Base-by-base conservation (phyloP, 2,329 filamentous ascomycete genomes). In the Cercospora nicotianae region DNA sequence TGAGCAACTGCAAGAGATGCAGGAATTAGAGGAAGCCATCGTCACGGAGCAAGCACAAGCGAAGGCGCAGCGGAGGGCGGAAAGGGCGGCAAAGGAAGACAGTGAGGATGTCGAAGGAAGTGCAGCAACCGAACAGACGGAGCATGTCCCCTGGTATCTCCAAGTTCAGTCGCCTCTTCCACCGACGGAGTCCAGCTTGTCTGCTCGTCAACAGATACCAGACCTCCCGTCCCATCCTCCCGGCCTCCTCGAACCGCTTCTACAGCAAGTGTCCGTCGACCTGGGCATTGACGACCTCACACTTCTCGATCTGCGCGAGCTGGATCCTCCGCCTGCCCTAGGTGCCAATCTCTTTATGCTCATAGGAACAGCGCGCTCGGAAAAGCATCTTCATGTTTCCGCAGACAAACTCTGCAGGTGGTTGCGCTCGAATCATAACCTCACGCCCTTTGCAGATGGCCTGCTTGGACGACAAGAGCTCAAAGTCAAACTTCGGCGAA, bases 321-420 rank as follows among this genome's bases (percentile, higher is more conserved):
- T 98, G 60, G 91, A 97, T 74, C 93, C 94, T 0, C 91, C 94
- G 0, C 90, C 94, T 0, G 94, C 94, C 0, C 85, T 99, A 1
- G 95, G 95, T 1, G 88, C 92, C 1, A 94, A 94, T 74, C 85
- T 97, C 30, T 86, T 99, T 64, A 98, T 98, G 95, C 81, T 99
- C 31, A 88, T 99, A 71, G 93, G 91, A 48, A 97, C 93, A 8
- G 92, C 94, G 13, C 90, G 95, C 67, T 96, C 92, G 75, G 92
- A 97, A 79, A 93, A 94, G 63, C 95, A 99, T 81, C 83, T 99
- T 39, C 94, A 97, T 76, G 90, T 97, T 23, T 92, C 92, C 1
- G 93, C 94, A 0, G 93, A 96, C 76, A 88, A 93, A n/a, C 86
- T 97, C 28, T 92, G 94, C 71, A 87, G 94, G 67, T 97, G 92